These are phyloP conservation scores for Aspergillus pseudotamarii DNA, from an alignment of 2,329 filamentous ascomycete species.

Conservation along the genomic window DNA sequence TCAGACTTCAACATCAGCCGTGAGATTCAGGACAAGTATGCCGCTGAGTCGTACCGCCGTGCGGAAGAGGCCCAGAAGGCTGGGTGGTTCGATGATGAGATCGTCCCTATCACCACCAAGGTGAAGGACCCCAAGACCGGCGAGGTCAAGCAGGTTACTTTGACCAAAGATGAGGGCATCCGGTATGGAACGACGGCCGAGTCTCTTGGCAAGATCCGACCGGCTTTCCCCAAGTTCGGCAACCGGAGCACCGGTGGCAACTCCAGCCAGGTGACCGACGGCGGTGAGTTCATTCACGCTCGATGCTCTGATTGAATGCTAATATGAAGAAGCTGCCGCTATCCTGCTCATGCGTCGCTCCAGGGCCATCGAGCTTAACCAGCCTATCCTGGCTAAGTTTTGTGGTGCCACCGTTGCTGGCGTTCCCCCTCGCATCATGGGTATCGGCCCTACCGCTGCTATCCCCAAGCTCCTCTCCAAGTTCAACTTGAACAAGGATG, in stretches of 20 bases:
- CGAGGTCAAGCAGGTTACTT: conserved; percentile 72
- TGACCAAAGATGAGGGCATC: conserved; percentile 88
- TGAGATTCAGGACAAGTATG: conserved; percentile 79
- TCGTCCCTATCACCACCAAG: conserved; percentile 80
- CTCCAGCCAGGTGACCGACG: conserved; percentile 92
- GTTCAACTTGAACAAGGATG: conserved; percentile 74
- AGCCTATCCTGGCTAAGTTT: conserved; percentile 93
- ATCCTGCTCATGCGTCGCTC: conserved; percentile 93
- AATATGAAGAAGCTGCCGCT: conserved; percentile 66
- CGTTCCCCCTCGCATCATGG: conserved; percentile 93
- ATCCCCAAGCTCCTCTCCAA: conserved; percentile 81
- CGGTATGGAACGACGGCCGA: conserved; percentile 87
- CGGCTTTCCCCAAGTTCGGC: conserved; percentile 89
- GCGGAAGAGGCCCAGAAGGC: conserved; percentile 90
- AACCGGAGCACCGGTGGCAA: conserved; percentile 88
- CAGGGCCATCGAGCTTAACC: conserved; percentile 79
- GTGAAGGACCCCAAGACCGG: conserved; percentile 83
- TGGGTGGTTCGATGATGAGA: conserved; percentile 92
- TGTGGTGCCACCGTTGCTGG: conserved; percentile 89
- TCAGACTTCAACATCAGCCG: conserved; percentile 84
- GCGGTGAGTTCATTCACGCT: conserved; percentile 55
- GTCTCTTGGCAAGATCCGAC: conserved; percentile 77
- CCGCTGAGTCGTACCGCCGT: conserved; percentile 82
- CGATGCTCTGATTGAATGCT: conserved; percentile 1
- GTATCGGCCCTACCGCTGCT: conserved; percentile 66